These are phyloP conservation scores for Oryza rufipogon DNA, from an alignment of 176 grass and related monocot species.

Conservation along the genomic window DNA sequence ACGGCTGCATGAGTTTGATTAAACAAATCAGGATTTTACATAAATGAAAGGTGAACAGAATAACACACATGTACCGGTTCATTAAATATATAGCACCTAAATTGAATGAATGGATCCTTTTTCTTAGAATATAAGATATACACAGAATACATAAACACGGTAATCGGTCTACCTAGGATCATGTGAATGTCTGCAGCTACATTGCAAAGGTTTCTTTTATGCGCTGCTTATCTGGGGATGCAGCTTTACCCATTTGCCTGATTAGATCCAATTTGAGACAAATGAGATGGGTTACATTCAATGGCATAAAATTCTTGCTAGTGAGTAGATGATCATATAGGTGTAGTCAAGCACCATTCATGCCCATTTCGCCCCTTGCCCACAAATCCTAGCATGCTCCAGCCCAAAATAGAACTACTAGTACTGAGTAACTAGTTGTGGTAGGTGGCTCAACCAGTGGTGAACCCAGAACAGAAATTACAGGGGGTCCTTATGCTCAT, in stretches of 20 bases:
- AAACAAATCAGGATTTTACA: constrained; percentile 35
- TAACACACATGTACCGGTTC: not conserved
- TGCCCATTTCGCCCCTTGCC: not conserved
- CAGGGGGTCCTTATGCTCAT: no score
- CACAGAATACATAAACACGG: not conserved
- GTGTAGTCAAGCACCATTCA: not conserved
- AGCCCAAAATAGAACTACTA: not conserved
- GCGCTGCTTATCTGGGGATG: not conserved
- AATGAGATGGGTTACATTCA: not conserved
- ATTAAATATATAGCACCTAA: constrained; percentile 12
- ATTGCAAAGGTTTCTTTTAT: not conserved
- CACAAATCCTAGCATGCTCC: not conserved
- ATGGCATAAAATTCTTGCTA: not conserved
- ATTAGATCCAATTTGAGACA: not conserved
- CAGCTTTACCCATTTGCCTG: not conserved
- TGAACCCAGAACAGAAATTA: no score
- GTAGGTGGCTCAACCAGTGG: no score
- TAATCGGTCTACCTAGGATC: not conserved
- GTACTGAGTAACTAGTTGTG: no score
- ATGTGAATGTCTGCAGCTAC: not conserved
- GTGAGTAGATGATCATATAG: not conserved
- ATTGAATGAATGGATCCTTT: constrained; percentile 3
- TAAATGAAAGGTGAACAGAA: constrained; percentile 1
- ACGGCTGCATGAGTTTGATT: constrained; percentile 38
- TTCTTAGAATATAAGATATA: not conserved